These are phyloP conservation scores for Aspergillus incahuasiensis DNA, from an alignment of 495 filamentous ascomycete species.

Conservation along the genomic window DNA sequence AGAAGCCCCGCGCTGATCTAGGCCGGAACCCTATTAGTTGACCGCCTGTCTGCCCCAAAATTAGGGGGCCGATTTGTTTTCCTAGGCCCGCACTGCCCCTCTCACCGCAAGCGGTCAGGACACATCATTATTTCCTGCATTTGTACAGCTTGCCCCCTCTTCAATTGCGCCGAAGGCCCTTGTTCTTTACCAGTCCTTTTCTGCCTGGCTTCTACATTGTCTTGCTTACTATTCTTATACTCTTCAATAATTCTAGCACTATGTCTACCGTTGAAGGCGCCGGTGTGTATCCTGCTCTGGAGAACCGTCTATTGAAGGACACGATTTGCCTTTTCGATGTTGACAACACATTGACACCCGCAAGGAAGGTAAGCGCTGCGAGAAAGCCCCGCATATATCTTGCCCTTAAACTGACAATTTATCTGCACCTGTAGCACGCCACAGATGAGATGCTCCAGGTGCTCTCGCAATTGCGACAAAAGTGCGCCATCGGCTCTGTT, in stretches of 20 bases:
- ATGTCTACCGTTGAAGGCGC: slow-evolving; percentile 43
- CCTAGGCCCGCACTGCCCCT: slow-evolving; percentile 8
- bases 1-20: slow-evolving; percentile 11
- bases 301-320: slow-evolving; percentile 76
- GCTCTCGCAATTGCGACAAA: slow-evolving; percentile 74
- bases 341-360: slow-evolving; percentile 77
- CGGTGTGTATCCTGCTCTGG: slow-evolving; percentile 65
- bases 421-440: slow-evolving; percentile 42
- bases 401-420: neutral
- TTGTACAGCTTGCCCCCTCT: slow-evolving; percentile 3
- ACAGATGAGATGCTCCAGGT: slow-evolving; percentile 77
- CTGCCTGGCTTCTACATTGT: slow-evolving; percentile 3
- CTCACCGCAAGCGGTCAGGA: slow-evolving; percentile 33
- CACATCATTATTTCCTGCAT: slow-evolving; percentile 13
- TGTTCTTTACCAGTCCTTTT: slow-evolving; percentile 13
- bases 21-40: neutral
- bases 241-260: slow-evolving; percentile 5
- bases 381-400: neutral
- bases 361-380: slow-evolving; percentile 56
- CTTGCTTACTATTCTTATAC: neutral
- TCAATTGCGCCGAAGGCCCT: slow-evolving; percentile 13
- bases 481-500: slow-evolving; percentile 84
- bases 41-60: slow-evolving; percentile 1
- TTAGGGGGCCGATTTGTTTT: neutral
- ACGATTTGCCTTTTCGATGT: slow-evolving; percentile 94